Conservation (phyloP, 768 basidiomycete genomes). For the Panellus pusillus region DNA sequence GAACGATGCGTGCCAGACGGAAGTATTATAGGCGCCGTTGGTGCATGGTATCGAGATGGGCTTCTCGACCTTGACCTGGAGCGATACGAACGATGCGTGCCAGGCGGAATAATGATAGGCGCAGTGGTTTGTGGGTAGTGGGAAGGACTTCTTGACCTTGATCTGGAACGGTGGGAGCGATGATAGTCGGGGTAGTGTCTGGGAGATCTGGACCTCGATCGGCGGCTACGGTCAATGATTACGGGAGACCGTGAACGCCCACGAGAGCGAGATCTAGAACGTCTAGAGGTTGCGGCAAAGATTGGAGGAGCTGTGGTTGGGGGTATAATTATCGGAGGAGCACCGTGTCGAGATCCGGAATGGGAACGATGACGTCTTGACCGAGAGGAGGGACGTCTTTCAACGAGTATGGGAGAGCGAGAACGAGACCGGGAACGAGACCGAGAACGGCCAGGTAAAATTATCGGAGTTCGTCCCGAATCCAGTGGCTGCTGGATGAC, state of each 20-base stretch:
- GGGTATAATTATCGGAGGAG: background rate
- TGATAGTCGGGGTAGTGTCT: background rate
- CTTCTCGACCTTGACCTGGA: background rate
- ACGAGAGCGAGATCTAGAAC: conserved; percentile 22
- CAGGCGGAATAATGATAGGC: background rate
- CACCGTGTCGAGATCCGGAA: background rate
- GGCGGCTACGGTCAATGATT: background rate
- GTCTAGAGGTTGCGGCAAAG: conserved; percentile 1
- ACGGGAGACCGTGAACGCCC: conserved; percentile 4
- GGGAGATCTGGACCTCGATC: conserved; percentile 10
- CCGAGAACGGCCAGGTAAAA: background rate
- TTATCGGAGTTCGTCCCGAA: conserved; percentile 1
- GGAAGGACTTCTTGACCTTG: background rate
- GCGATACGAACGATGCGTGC: background rate
- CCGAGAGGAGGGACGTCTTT: background rate
- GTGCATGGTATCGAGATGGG: background rate
- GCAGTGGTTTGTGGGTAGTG: background rate
- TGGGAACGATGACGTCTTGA: conserved; percentile 5
- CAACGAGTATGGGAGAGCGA: background rate
- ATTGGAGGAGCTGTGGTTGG: background rate
- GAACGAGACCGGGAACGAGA: conserved; percentile 16
- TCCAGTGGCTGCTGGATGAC: background rate
- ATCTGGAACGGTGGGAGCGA: background rate
- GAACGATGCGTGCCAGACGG: background rate
- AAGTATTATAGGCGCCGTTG: background rate